A percentile compares a stretch with the other conserved stretches of the same genome.
These are phyloP conservation scores for Colletotrichum orchidophilum DNA, from an alignment of 2,329 filamentous ascomycete species.

Conservation along the genomic window DNA sequence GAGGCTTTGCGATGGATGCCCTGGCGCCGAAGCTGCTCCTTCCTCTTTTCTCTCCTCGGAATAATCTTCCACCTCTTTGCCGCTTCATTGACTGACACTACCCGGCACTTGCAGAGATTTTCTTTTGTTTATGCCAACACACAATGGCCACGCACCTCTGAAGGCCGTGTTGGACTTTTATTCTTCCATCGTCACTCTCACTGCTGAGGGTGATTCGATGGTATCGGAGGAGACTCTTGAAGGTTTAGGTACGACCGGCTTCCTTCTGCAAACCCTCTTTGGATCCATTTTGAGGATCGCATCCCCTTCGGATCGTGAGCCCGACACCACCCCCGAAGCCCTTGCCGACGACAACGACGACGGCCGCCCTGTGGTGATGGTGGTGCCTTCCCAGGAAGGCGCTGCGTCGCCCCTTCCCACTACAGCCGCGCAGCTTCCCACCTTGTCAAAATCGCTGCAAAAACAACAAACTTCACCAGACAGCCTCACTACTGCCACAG, in stretches of 20 bases:
- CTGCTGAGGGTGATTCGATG: conserved; percentile 91
- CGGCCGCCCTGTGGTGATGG: conserved; percentile 1
- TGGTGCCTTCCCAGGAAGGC: conserved; percentile 20
- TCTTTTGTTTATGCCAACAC: conserved; percentile 82
- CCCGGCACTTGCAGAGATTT: conserved; percentile 74
- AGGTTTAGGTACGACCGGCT: conserved; percentile 88
- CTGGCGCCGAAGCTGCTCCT: neutral
- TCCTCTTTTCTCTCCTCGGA: neutral
- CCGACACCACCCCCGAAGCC: conserved; percentile 36
- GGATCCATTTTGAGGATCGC: conserved; percentile 78
- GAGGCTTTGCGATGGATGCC: neutral
- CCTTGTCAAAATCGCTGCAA: conserved; percentile 27
- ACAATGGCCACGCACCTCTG: conserved; percentile 74
- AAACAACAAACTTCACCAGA: conserved; percentile 13
- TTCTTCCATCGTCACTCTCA: conserved; percentile 86
- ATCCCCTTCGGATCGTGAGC: conserved; percentile 51
- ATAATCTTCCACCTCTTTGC: neutral
- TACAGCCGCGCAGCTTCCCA: conserved; percentile 18
- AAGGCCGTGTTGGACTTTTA: conserved; percentile 91
- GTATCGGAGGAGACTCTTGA: conserved; percentile 91
- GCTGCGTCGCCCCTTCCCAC: conserved; percentile 5
- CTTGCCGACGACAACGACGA: conserved; percentile 7
- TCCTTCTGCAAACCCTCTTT: conserved; percentile 78
- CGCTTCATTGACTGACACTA: conserved; percentile 11
- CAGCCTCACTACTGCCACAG: conserved; percentile 1